These are phyloP conservation scores for Calonectria fujianensis DNA, from an alignment of 2,329 filamentous ascomycete species.

Conservation along the genomic window DNA sequence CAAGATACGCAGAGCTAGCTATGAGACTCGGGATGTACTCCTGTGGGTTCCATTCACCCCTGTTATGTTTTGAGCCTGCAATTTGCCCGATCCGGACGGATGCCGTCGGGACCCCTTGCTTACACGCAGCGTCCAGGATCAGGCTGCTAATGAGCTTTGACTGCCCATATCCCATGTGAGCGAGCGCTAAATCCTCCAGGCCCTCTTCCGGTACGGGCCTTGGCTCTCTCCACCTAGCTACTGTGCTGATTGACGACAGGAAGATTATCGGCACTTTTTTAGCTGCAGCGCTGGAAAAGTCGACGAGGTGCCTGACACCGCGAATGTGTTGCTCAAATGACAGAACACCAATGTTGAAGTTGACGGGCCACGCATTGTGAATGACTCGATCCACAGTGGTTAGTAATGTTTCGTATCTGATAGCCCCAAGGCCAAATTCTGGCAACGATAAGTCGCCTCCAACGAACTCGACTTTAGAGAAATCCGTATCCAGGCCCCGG, in stretches of 20 bases:
- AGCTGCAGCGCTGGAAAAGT: neutral
- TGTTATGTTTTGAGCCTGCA: neutral
- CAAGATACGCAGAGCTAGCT: neutral
- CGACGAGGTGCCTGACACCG: neutral
- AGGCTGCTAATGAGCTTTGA: constrained; percentile 12
- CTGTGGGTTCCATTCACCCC: neutral
- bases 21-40: neutral
- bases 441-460: neutral
- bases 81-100: neutral
- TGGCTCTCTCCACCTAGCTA: neutral
- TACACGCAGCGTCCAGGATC: neutral
- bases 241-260: neutral
- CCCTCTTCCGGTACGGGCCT: neutral
- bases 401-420: neutral
- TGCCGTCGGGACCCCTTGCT: neutral
- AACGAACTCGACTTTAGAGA: constrained; percentile 12
- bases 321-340: constrained; percentile 5
- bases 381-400: neutral
- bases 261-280: constrained; percentile 4
- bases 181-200: neutral
- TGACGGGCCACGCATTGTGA: constrained; percentile 16
- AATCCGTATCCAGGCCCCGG: neutral
- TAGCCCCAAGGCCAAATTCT: neutral
- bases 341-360: neutral
- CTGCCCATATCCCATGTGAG: neutral